phyloP scores from a whole-genome alignment of 169 alveolate genomes.

The Plasmodium fragile region DNA sequence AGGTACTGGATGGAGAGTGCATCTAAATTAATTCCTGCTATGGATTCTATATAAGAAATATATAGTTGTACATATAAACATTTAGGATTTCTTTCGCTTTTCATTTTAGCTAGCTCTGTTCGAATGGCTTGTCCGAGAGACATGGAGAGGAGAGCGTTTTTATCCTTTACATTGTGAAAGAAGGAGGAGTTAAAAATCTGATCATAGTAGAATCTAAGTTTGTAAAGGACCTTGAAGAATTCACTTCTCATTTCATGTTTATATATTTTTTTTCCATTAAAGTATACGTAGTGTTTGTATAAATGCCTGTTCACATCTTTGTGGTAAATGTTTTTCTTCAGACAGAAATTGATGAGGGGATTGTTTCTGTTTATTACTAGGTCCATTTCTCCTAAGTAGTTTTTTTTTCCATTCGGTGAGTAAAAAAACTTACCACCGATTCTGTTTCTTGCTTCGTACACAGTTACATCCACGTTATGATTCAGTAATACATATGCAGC shows the following conservation, averaged over 20 bases:
- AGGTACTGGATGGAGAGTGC: conserved; percentile 48
- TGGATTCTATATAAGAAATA: conserved; percentile 13
- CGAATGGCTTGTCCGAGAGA: conserved; percentile 42
- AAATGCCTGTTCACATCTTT: conserved; percentile 24
- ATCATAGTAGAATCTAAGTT: conserved; percentile 32
- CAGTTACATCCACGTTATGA: conserved; percentile 44
- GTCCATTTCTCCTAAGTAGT: conserved; percentile 41
- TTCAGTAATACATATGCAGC: conserved; percentile 65
- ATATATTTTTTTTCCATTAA: conserved; percentile 30
- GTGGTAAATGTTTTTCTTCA: conserved; percentile 53
- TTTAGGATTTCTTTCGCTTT: background rate
- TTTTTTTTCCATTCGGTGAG: conserved; percentile 6
- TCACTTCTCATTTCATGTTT: conserved; percentile 51
- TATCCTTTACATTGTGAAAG: background rate
- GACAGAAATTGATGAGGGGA: conserved; percentile 54
- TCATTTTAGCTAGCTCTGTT: conserved; percentile 27
- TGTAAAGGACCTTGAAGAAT: conserved; percentile 34
- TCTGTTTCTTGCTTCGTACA: conserved; percentile 68
- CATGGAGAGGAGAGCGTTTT: background rate
- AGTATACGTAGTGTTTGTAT: conserved; percentile 29
- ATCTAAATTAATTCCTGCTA: conserved; percentile 15
- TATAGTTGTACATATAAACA: conserved; percentile 22
- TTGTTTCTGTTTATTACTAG: conserved; percentile 17
- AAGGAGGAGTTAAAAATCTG: background rate
- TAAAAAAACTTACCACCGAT: conserved; percentile 57